These are phyloP conservation scores for Coemansia sp. DNA, from an alignment of 192 early-diverging fungal species.

Conservation along the genomic window DNA sequence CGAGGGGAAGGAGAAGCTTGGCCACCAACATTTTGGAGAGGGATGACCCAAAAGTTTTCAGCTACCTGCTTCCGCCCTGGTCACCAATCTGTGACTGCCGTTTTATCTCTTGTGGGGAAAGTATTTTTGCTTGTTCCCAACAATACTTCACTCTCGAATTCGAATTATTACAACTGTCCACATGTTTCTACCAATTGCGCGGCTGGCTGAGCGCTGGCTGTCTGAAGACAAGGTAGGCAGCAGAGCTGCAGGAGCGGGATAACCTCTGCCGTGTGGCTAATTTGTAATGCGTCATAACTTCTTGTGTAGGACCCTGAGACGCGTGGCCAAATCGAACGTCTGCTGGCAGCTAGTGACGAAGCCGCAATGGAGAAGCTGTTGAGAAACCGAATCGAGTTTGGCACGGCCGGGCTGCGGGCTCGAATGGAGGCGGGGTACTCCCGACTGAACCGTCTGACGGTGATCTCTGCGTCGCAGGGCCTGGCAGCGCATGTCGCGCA, in stretches of 20 bases:
- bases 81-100: too few relatives aligned
- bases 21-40: too few relatives aligned
- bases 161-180: too few relatives aligned
- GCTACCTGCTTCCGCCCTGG: too few relatives aligned
- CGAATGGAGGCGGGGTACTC: slow-evolving; percentile 94
- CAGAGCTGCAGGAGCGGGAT: neutral
- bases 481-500: slow-evolving; percentile 66
- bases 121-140: neutral
- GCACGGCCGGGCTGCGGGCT: slow-evolving; percentile 84
- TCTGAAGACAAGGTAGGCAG: slow-evolving; percentile 33
- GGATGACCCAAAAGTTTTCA: too few relatives aligned
- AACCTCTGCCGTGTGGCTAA: neutral
- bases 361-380: slow-evolving; percentile 33
- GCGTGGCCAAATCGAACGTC: slow-evolving; percentile 36
- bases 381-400: slow-evolving; percentile 68
- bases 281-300: neutral
- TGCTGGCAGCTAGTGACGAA: slow-evolving; percentile 21
- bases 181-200: neutral
- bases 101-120: neutral
- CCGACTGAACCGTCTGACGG: slow-evolving; percentile 89
- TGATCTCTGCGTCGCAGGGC: slow-evolving; percentile 91
- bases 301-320: slow-evolving; percentile 36
- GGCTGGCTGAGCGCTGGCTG: slow-evolving; percentile 46
- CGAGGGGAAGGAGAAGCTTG: too few relatives aligned
- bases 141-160: neutral